A percentile compares a stretch with the other conserved stretches of the same genome.
Evolutionary conservation across 257 asterid genomes (phyloP).

Genomic region (Solanum raphanifolium): DNA sequence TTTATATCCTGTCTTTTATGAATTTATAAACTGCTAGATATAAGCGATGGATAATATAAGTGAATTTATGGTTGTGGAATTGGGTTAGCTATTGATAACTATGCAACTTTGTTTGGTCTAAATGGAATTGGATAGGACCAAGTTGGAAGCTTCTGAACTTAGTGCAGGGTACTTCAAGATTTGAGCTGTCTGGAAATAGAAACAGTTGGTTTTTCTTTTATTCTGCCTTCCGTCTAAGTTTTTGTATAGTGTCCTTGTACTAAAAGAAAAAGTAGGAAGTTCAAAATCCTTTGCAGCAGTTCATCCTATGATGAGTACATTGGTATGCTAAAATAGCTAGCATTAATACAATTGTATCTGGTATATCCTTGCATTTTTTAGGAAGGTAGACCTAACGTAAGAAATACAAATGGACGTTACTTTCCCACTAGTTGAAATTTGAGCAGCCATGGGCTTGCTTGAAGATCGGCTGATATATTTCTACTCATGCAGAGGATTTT

Average conservation of each 20-base stretch:
- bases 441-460: background rate
- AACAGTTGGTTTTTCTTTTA: background rate
- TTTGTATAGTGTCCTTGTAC: background rate
- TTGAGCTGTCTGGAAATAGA: background rate
- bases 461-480: background rate
- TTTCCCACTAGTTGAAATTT: background rate
- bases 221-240: background rate
- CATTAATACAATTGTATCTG: background rate
- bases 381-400: background rate
- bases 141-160: background rate
- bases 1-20: background rate
- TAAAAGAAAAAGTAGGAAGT: background rate
- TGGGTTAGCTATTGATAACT: background rate
- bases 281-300: background rate
- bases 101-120: background rate
- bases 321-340: background rate
- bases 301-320: background rate
- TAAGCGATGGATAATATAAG: background rate
- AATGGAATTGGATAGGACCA: background rate
- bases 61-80: background rate
- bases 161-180: background rate
- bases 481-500: conserved; percentile 33
- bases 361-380: background rate
- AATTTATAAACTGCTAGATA: background rate
- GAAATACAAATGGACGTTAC: background rate